These are phyloP conservation scores for Mycena maculata DNA, from an alignment of 768 basidiomycete genomes.

Conservation along the genomic window DNA sequence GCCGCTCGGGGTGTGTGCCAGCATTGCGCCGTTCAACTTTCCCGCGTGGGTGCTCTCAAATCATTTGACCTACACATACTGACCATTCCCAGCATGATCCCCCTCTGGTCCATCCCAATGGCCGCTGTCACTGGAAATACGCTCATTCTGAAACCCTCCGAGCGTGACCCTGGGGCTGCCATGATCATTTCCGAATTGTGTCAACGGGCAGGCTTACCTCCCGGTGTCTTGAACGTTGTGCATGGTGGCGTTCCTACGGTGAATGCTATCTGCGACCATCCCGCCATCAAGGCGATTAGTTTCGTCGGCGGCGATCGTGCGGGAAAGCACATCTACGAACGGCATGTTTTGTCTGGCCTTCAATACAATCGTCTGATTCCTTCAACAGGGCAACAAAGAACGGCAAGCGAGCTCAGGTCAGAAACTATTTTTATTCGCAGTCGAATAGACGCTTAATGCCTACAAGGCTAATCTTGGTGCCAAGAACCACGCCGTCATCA, in stretches of 20 bases:
- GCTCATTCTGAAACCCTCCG: slow-evolving; percentile 93
- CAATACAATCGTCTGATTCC: slow-evolving; percentile 11
- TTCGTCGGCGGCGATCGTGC: slow-evolving; percentile 96
- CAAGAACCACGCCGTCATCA: slow-evolving; percentile 93
- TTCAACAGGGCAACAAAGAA: slow-evolving; percentile 76
- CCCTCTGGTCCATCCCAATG: slow-evolving; percentile 95
- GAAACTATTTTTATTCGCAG: slow-evolving; percentile 11
- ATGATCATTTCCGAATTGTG: slow-evolving; percentile 98
- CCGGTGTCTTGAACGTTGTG: slow-evolving; percentile 91
- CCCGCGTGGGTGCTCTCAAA: slow-evolving; percentile 69
- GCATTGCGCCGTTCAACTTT: slow-evolving; percentile 90
- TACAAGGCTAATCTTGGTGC: slow-evolving; percentile 80
- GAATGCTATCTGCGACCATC: slow-evolving; percentile 93
- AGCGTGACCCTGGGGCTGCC: slow-evolving; percentile 95
- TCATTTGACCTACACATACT: background rate
- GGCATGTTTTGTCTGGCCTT: slow-evolving; percentile 52
- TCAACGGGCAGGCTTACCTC: slow-evolving; percentile 83
- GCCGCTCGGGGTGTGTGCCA: slow-evolving; percentile 90
- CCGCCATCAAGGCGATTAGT: slow-evolving; percentile 91
- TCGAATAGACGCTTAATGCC: background rate
- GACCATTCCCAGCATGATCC: slow-evolving; percentile 80
- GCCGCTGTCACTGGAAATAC: slow-evolving; percentile 93
- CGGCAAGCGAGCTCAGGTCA: slow-evolving; percentile 89
- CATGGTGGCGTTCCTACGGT: slow-evolving; percentile 93
- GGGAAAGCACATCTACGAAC: slow-evolving; percentile 93